Evolutionary conservation across 495 filamentous ascomycete species (phyloP), one percentile per base, ranked within the genome.

Genomic region (Penicillium paradoxum): DNA sequence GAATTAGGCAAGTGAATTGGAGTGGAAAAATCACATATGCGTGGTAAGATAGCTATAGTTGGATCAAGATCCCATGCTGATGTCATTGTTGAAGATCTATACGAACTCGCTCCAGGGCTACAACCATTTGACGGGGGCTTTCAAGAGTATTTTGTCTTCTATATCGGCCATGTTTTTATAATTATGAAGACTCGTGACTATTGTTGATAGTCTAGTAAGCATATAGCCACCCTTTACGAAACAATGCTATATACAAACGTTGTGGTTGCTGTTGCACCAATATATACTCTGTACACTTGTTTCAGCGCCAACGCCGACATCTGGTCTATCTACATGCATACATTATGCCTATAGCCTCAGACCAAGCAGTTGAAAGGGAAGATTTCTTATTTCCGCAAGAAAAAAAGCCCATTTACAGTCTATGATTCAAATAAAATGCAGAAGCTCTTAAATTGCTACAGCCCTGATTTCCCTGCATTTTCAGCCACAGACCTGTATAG

Each of bases 401-500:
- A 7, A 24, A 49, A 25, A 15, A 15, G 41, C 14, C n/a, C 24
- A 42, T n/a, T 6, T 24, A 4, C 17, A 30, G 2, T 4, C 14
- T 15, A 10, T 17, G 15, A 47, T 14, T 29, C 22, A 30, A 45
- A 1, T 9, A 51, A 48, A 14, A 54, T 48, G 36, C 44, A 41
- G 42, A 36, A 47, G 36, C 43, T 49, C 40, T 40, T 46, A 13
- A 45, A 34, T 52, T 56, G 37, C 43, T 14, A 50, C n/a, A 43
- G 37, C 29, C 30, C 45, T 39, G 10, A n/a, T 44, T 48, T 39
- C 22, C 19, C 50, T 60, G 59, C 51, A 51, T 53, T 51, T 53
- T 39, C 10, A 30, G 58, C 19, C 45, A 39, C 46, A 51, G 51
- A 56, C 45, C 58, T 65, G 63, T 55, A 65, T 58, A 50, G 47